Evolutionary conservation across 345 rosid genomes (phyloP), one percentile per base, ranked within the genome.

Genomic region (Hibiscus tridactylites): DNA sequence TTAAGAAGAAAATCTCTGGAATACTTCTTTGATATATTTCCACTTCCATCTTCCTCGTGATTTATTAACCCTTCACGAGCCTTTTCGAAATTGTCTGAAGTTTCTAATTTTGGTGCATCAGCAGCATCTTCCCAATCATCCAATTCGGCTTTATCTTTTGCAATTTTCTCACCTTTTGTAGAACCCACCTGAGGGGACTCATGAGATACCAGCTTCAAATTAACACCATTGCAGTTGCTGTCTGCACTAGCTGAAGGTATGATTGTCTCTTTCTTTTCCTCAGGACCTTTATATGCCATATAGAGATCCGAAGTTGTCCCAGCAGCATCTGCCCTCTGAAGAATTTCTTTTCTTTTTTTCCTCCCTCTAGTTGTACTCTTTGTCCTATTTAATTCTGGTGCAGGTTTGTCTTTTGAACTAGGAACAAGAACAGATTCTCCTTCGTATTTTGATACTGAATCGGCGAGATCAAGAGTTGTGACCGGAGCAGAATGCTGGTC

Each of bases 111-210:
- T 68, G 96, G 91, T 10, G 94, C 82, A 24, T 91, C 99, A 11
- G 91, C 96, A 69, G 87, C 97, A 88, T 95, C 96, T 80, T 95
- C 97, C 98, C 99, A 95, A 81, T 95, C 93, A 81, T 92, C 98
- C 11, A 82, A 92, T 80, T 92, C 98, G 57, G 81, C 75, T 78
- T 89, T 92, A 76, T 75, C 75, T 63, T 76, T 81, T 61, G 74
- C 79, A 68, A 61, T 70, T 56, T 77, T 78, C 68, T 81, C 82
- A n/a, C 79, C 77, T n/a, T 71, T 72, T 1, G 2, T 62, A 54
- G 79, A 73, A 44, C 73, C 82, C 57, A 65, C 79, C 71, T 53
- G 77, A 59, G 50, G 65, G 37, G 74, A 72, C 71, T 81, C 85
- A 69, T 72, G 73, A 53, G 79, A 65, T 66, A 56, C 73, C 75